These are phyloP conservation scores for Chenopodium formosanum DNA, from an alignment of 148 eudicot species.

Conservation along the genomic window DNA sequence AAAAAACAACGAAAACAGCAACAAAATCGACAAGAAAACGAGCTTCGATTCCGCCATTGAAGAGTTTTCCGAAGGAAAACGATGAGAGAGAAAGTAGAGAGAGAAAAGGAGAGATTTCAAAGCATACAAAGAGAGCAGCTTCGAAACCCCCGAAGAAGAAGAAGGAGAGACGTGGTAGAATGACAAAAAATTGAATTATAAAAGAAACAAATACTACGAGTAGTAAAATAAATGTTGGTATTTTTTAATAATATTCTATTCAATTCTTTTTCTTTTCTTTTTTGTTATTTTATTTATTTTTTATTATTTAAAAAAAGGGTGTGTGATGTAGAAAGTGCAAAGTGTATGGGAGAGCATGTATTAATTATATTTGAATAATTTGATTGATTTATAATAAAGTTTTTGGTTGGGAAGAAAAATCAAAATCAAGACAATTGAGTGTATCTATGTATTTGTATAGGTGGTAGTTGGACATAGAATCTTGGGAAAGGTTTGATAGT, in stretches of 20 bases:
- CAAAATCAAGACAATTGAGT: too few relatives aligned
- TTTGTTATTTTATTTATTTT: too few relatives aligned
- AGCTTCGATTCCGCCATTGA: constrained; percentile 37
- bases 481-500: neutral
- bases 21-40: constrained; percentile 6
- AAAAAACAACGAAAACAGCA: constrained; percentile 21
- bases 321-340: neutral
- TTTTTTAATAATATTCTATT: neutral
- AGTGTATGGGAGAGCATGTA: neutral
- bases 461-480: neutral
- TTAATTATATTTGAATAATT: too few relatives aligned
- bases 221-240: neutral
- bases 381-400: neutral
- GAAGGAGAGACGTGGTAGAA: constrained; percentile 20
- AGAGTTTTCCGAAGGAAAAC: neutral
- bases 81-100: neutral
- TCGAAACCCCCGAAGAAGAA: constrained; percentile 14
- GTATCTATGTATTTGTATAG: neutral
- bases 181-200: neutral
- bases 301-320: too few relatives aligned
- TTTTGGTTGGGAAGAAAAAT: neutral
- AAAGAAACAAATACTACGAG: neutral
- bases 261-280: neutral
- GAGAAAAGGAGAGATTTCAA: neutral
- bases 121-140: constrained; percentile 10